Conservation (phyloP, 2,329 filamentous ascomycete species). For the Eutypella sp. region DNA sequence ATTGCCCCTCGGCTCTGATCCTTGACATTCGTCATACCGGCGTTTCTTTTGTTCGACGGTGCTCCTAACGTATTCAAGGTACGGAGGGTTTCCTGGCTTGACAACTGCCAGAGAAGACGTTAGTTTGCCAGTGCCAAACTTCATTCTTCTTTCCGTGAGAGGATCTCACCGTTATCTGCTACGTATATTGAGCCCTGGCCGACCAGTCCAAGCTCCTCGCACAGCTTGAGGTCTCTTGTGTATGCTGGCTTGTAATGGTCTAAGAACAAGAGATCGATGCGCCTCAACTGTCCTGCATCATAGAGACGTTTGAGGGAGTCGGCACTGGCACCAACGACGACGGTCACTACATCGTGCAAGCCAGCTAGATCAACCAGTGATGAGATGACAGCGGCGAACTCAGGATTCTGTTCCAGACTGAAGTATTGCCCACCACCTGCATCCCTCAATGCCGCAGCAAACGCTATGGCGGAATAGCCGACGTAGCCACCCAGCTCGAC, state of each 20-base stretch:
- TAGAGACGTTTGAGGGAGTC: conserved; percentile 59
- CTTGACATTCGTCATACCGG: conserved; percentile 27
- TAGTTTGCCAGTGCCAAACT: background rate
- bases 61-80: conserved; percentile 65
- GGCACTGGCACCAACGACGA: conserved; percentile 65
- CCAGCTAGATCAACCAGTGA: conserved; percentile 71
- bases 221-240: conserved; percentile 68
- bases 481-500: conserved; percentile 78
- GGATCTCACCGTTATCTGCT: conserved; percentile 54
- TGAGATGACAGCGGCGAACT: conserved; percentile 66
- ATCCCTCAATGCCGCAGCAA: conserved; percentile 60
- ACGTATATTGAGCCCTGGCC: conserved; percentile 57
- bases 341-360: conserved; percentile 62
- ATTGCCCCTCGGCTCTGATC: conserved; percentile 43
- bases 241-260: conserved; percentile 80
- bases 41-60: conserved; percentile 57
- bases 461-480: conserved; percentile 76
- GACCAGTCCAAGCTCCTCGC: conserved; percentile 65
- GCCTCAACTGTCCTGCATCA: conserved; percentile 43
- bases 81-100: conserved; percentile 65
- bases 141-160: background rate
- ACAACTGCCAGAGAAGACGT: conserved; percentile 39
- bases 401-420: conserved; percentile 68
- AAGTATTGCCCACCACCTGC: conserved; percentile 63
- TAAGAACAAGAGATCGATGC: conserved; percentile 70